Evolutionary conservation across 2,329 filamentous ascomycete species (phyloP).

Genomic region (Aspergillus texensis): DNA sequence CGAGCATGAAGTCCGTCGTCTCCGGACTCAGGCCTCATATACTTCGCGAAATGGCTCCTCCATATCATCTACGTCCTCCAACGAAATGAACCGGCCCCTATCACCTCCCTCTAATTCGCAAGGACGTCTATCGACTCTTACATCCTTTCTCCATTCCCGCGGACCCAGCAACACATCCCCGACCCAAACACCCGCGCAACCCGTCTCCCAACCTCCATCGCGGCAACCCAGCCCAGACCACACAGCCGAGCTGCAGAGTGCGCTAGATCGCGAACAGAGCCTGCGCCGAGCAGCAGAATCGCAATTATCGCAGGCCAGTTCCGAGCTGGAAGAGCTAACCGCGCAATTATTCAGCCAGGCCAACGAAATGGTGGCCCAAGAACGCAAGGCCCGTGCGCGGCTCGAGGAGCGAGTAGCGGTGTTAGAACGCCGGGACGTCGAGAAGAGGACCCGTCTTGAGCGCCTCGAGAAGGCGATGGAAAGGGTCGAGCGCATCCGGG

Average conservation of each 20-base stretch:
- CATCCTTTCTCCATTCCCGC: conserved; percentile 43
- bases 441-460: conserved; percentile 56
- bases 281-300: conserved; percentile 61
- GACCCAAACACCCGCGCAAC: conserved; percentile 13
- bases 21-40: conserved; percentile 41
- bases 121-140: conserved; percentile 41
- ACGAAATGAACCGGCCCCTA: conserved; percentile 36
- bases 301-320: conserved; percentile 56
- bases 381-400: conserved; percentile 60
- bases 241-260: conserved; percentile 53
- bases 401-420: conserved; percentile 51
- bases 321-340: conserved; percentile 64
- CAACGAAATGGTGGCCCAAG: conserved; percentile 67
- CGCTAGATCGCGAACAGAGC: conserved; percentile 57
- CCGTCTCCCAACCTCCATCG: conserved; percentile 24
- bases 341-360: conserved; percentile 64
- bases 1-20: conserved; percentile 61
- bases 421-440: conserved; percentile 49
- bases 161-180: conserved; percentile 39
- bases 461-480: conserved; percentile 59
- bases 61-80: conserved; percentile 32
- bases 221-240: conserved; percentile 28
- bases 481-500: conserved; percentile 60
- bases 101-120: conserved; percentile 34
- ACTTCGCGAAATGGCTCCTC: conserved; percentile 29